These are phyloP conservation scores for Hemerocallis citrina DNA, from an alignment of 106 monocot genomes.

Conservation along the genomic window DNA sequence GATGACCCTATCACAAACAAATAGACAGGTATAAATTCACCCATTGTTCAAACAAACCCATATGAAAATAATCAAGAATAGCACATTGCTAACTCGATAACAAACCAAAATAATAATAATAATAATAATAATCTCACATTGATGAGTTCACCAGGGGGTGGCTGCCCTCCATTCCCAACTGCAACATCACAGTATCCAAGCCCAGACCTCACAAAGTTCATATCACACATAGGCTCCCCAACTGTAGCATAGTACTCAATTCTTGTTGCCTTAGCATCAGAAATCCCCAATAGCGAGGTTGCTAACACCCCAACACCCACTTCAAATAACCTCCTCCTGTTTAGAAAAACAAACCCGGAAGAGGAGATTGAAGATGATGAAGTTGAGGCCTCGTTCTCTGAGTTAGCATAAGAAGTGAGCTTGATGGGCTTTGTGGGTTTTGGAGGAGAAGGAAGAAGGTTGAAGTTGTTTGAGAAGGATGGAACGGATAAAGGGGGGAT, in stretches of 20 bases:
- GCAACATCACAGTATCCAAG: constrained; percentile 77
- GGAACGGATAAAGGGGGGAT: constrained; percentile 15
- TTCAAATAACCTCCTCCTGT: constrained; percentile 47
- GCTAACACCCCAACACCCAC: constrained; percentile 45
- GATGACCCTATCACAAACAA: too few relatives aligned
- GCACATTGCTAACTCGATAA: constrained; percentile 1
- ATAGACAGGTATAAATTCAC: not conserved
- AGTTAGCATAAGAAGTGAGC: not conserved
- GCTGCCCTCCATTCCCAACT: constrained; percentile 48
- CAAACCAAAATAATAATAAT: not conserved
- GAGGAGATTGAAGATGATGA: constrained; percentile 14
- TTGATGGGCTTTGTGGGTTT: not conserved
- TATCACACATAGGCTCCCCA: constrained; percentile 68
- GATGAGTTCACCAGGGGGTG: constrained; percentile 74
- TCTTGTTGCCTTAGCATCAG: constrained; percentile 72
- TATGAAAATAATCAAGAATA: not conserved
- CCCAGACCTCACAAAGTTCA: constrained; percentile 73
- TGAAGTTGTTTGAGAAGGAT: not conserved
- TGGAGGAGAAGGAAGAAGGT: not conserved
- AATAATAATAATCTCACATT: constrained; percentile 68
- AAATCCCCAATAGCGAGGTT: constrained; percentile 13
- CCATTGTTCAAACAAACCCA: not conserved
- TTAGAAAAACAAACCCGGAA: constrained; percentile 9
- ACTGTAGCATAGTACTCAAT: constrained; percentile 84
- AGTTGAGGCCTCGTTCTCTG: not conserved